Evolutionary conservation across 1,284 basidiomycete species (phyloP), one percentile per base, ranked within the genome.

Genomic region (Ceratobasidium sp.): DNA sequence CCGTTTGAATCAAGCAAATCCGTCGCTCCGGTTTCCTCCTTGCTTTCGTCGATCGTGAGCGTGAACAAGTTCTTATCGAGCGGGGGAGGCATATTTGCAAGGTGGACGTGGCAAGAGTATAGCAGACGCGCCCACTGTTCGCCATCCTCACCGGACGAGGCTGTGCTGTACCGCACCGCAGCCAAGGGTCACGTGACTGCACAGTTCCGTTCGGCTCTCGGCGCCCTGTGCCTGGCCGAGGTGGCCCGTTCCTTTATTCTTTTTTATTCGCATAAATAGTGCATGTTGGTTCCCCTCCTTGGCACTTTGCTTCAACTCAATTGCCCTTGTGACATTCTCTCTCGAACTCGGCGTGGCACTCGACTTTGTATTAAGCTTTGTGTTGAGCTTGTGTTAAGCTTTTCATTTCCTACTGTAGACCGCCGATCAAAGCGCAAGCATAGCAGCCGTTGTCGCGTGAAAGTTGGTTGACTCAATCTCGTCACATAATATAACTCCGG

Each of bases 51-150:
- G 73, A 93, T 81, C 16, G 85, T 82, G 64, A 94, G 87, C 2
- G 92, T 93, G 81, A 93, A 94, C 6, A 94, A 83, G 79, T 93
- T 93, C 79, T 91, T 86, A 79, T 92, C 91, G 59, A 93, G 83
- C 77, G 89, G 62, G 4, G 62, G 62, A 5, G 62, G 62, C 62
- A 64, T 64, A 16, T 26, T 50, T 44, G 30, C 21, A 23, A 7
- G 23, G 41, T 35, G 62, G 18, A 50, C 62, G 62, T 64, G 47
- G 47, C 47, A 64, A 35, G 26, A 6, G 18, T 47, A 46, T 14
- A 18, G n/a, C 8, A 43, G 23, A 38, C 21, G n/a, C 23, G 30
- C 30, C 30, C 57, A 35, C 38, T n/a, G 57, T 32, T 32, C 8
- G 11, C 9, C 49, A n/a, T 50, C 49, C 21, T 54, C 52, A 54